phyloP scores from a whole-genome alignment of 352 stramenopile species.

The Thalassiosira hispida region DNA sequence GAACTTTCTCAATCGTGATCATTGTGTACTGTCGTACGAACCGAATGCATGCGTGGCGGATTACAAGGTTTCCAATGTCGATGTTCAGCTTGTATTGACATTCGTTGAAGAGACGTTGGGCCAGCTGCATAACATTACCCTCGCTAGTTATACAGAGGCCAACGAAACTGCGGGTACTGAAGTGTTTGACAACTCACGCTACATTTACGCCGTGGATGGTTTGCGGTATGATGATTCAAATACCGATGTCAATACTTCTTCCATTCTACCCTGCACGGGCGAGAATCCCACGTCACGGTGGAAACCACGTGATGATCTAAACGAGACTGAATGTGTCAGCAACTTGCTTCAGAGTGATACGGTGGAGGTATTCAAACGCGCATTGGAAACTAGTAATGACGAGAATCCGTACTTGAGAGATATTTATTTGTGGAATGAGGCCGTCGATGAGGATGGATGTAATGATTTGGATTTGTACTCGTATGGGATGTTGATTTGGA shows the following conservation, averaged over 20 bases:
- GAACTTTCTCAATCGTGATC: slow-evolving; percentile 57
- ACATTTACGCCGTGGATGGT: slow-evolving; percentile 45
- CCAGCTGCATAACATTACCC: slow-evolving; percentile 24
- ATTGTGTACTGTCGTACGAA: slow-evolving; percentile 48
- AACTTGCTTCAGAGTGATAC: slow-evolving; percentile 41
- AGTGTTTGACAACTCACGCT: slow-evolving; percentile 30
- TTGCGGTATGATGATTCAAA: slow-evolving; percentile 44
- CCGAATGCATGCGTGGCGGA: slow-evolving; percentile 47
- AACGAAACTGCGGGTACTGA: too few relatives aligned
- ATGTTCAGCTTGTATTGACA: slow-evolving; percentile 45
- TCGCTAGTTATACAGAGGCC: neutral
- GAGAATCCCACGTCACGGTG: slow-evolving; percentile 50
- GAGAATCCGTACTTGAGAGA: slow-evolving; percentile 58
- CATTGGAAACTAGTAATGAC: slow-evolving; percentile 60
- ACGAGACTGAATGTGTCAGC: slow-evolving; percentile 38
- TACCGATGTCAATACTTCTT: slow-evolving; percentile 23
- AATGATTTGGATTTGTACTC: slow-evolving; percentile 39
- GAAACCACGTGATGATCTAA: slow-evolving; percentile 48
- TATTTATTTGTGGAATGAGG: slow-evolving; percentile 62
- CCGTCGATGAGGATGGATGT: slow-evolving; percentile 49
- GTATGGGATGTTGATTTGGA: slow-evolving; percentile 65
- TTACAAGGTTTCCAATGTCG: slow-evolving; percentile 21
- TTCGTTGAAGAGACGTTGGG: slow-evolving; percentile 36
- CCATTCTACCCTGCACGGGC: slow-evolving; percentile 31
- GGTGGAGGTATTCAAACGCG: slow-evolving; percentile 25